phyloP scores from a whole-genome alignment of 495 filamentous ascomycete genomes.

The Parathielavia appendiculata region DNA sequence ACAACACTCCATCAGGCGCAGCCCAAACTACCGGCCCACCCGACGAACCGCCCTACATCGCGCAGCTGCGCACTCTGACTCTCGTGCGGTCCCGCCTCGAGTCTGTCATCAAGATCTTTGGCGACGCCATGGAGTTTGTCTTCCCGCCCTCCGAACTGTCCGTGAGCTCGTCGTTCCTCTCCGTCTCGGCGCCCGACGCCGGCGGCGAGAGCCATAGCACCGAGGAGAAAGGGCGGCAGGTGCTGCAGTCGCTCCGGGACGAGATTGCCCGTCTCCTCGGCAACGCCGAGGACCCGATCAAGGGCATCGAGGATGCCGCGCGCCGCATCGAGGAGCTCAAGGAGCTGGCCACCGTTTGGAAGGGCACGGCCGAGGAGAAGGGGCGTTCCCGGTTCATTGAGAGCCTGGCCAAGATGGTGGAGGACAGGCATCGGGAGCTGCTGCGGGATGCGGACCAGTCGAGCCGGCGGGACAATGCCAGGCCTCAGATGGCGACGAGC shows the following conservation, averaged over 20 bases:
- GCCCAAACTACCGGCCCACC: slow-evolving; percentile 16
- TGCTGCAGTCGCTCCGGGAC: slow-evolving; percentile 59
- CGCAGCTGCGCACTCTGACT: slow-evolving; percentile 72
- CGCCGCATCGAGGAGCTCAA: slow-evolving; percentile 67
- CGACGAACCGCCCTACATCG: slow-evolving; percentile 64
- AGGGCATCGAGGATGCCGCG: slow-evolving; percentile 62
- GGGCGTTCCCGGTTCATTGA: slow-evolving; percentile 79
- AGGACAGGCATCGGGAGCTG: slow-evolving; percentile 53
- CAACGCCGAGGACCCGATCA: slow-evolving; percentile 39
- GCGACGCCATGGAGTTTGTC: slow-evolving; percentile 88
- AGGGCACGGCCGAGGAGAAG: slow-evolving; percentile 87
- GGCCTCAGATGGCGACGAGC: slow-evolving; percentile 17
- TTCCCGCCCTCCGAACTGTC: slow-evolving; percentile 75
- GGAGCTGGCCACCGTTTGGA: slow-evolving; percentile 73
- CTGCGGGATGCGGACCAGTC: slow-evolving; percentile 46
- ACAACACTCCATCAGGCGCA: slow-evolving; percentile 10
- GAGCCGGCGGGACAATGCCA: slow-evolving; percentile 31
- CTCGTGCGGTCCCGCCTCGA: slow-evolving; percentile 78
- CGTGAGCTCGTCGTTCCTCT: slow-evolving; percentile 70
- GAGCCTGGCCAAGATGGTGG: slow-evolving; percentile 58
- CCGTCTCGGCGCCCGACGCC: slow-evolving; percentile 71
- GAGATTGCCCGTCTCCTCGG: slow-evolving; percentile 68
- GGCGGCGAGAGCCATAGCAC: slow-evolving; percentile 56
- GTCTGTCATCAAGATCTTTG: slow-evolving; percentile 80
- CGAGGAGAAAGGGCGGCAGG: slow-evolving; percentile 75